Base-by-base conservation (phyloP, 148 eudicot species). In the Camellia granthamiana region DNA sequence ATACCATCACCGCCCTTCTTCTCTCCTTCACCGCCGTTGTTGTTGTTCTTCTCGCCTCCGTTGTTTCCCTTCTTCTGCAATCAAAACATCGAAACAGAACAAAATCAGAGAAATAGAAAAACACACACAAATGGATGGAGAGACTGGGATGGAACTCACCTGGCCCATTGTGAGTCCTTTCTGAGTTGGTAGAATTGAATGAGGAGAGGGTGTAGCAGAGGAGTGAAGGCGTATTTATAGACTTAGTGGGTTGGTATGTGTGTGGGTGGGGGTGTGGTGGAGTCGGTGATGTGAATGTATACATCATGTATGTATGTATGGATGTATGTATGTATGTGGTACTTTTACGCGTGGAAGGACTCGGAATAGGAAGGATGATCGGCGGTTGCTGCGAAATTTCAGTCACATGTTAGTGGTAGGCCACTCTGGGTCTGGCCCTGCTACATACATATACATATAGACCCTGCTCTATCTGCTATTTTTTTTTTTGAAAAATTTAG, bases 41-140 rank as follows among this genome's bases (percentile, higher is more conserved):
- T 62, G 19, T 59, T 54, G n/a, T 68, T 43, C 71, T 61, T 65
- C 19, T 80, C 43, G 44, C n/a, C 43, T 18, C 55, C 14, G 52
- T 77, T 74, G 42, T 78, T 69, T 67, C 7, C 65, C 54, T 80
- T 78, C 46, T 76, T 72, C 49, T 78, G 46, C 16, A 80, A 47
- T 9, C 56, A 62, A 30, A 42, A 13, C 54, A 79, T 7, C 11
- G 61, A 30, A 43, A 41, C 10, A 1, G 7, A 54, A 74, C 60
- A 38, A 13, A 43, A 15, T 70, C 0, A 70, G 42, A 56, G 52
- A 11, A 9, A 65, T 14, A 68, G 38, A 77, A 9, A 47, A 3
- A 43, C 14, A 43, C 16, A 67, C 16, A 69, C 56, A 65, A 10
- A 58, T 44, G 19, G 19, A 69, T 66, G 58, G 72, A 77, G 69